These are phyloP conservation scores for Barnettozyma hawaiiensis DNA, from an alignment of 1,139 yeast genomes.

Conservation along the genomic window DNA sequence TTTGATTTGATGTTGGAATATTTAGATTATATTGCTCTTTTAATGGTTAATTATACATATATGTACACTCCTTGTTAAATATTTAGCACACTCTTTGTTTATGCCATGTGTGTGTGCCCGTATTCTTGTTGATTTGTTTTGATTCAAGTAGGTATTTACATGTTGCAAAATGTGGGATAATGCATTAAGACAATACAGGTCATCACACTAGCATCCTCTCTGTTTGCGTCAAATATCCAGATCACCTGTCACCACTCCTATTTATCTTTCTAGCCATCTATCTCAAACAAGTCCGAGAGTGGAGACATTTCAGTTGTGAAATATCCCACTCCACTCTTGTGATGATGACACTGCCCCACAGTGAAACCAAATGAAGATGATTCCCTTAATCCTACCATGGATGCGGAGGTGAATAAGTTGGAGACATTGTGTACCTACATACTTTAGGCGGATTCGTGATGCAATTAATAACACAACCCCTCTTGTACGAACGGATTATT, in stretches of 20 bases:
- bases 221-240: too few species aligned
- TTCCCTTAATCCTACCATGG: background rate
- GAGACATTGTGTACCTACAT: background rate
- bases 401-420: background rate
- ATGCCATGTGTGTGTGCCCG: too few species aligned
- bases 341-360: background rate
- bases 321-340: too few species aligned
- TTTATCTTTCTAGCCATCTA: too few species aligned
- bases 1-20: background rate
- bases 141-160: too few species aligned
- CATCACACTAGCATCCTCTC: too few species aligned
- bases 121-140: too few species aligned
- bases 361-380: too few species aligned
- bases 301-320: background rate
- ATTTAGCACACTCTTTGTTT: background rate
- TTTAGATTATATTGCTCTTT: background rate
- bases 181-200: too few species aligned
- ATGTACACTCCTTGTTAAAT: background rate
- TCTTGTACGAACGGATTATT: background rate
- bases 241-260: too few species aligned
- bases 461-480: background rate
- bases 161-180: too few species aligned
- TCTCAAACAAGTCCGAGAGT: background rate
- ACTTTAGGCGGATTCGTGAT: background rate
- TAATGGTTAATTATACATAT: constrained; percentile 1